Evolutionary conservation across 169 alveolate genomes (phyloP).

Genomic region (Cryptosporidium sp.): DNA sequence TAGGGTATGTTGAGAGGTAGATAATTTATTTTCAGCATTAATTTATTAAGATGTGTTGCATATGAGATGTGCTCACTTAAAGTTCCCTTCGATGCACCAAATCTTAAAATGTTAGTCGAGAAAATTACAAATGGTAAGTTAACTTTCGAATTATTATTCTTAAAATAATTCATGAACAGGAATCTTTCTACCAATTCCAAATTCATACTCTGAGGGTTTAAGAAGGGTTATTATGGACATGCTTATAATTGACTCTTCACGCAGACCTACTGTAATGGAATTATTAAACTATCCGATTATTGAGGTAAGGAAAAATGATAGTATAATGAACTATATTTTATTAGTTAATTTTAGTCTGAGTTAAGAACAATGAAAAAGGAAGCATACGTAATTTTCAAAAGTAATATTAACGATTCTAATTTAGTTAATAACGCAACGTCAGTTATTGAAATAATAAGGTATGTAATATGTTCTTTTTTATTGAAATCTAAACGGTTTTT

Average conservation of each 20-base stretch:
- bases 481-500: neutral
- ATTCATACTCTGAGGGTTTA: slow-evolving; percentile 32
- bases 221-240: slow-evolving; percentile 64
- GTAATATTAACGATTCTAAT: slow-evolving; percentile 1
- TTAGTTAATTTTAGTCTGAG: slow-evolving; percentile 36
- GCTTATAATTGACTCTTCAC: slow-evolving; percentile 44
- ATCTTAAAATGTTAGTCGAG: slow-evolving; percentile 87
- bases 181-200: slow-evolving; percentile 29
- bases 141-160: neutral
- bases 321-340: neutral
- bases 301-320: slow-evolving; percentile 37
- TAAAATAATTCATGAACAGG: slow-evolving; percentile 5
- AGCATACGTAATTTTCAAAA: slow-evolving; percentile 37
- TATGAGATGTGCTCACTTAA: slow-evolving; percentile 90
- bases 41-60: slow-evolving; percentile 80
- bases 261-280: slow-evolving; percentile 66
- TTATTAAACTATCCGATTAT: slow-evolving; percentile 42
- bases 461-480: neutral
- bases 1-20: slow-evolving; percentile 90
- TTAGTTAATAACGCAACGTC: slow-evolving; percentile 29
- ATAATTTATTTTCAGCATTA: neutral
- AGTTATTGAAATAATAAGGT: slow-evolving; percentile 59
- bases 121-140: slow-evolving; percentile 81
- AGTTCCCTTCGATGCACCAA: slow-evolving; percentile 91
- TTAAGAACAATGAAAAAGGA: slow-evolving; percentile 38